Conservation (phyloP, 2,329 filamentous ascomycete species). For the Didymosphaeria variabile region DNA sequence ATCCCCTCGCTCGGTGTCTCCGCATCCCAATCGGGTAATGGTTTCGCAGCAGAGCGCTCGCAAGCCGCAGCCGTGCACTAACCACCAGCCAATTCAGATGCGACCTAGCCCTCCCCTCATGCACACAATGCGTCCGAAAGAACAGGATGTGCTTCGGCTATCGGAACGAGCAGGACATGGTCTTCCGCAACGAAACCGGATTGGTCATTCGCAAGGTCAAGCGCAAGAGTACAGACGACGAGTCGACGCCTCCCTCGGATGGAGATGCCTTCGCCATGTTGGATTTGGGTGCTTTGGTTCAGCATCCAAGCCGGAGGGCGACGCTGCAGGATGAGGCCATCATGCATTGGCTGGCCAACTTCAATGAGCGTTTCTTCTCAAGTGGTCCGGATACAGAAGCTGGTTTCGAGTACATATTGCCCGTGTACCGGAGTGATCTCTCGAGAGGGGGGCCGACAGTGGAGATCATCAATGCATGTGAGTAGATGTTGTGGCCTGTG, state of each 20-base stretch:
- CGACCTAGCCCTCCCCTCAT: conserved; percentile 29
- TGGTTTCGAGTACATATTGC: conserved; percentile 26
- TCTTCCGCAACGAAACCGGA: conserved; percentile 31
- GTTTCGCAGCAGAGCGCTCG: conserved; percentile 14
- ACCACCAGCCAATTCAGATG: conserved; percentile 22
- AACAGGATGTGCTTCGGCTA: conserved; percentile 30
- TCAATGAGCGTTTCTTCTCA: conserved; percentile 26
- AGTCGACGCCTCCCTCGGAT: not conserved
- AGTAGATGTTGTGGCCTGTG: not conserved
- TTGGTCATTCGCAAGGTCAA: conserved; percentile 23
- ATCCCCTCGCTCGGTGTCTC: conserved; percentile 6
- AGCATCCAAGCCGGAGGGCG: conserved; percentile 20
- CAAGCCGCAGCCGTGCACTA: conserved; percentile 8
- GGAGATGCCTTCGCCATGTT: conserved; percentile 8
- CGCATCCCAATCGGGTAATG: conserved; percentile 18
- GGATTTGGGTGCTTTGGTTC: conserved; percentile 3
- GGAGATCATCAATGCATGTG: conserved; percentile 27
- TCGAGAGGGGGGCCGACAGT: conserved; percentile 20
- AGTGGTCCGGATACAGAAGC: conserved; percentile 4
- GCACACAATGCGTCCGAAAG: conserved; percentile 32
- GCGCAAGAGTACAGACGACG: conserved; percentile 9
- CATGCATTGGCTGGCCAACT: conserved; percentile 25
- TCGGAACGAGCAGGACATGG: conserved; percentile 29
- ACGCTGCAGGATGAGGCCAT: conserved; percentile 26
- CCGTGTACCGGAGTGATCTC: conserved; percentile 21